Evolutionary conservation across 2,329 filamentous ascomycete genomes (phyloP).

Genomic region (Cephalotrichum gorgonifer): DNA sequence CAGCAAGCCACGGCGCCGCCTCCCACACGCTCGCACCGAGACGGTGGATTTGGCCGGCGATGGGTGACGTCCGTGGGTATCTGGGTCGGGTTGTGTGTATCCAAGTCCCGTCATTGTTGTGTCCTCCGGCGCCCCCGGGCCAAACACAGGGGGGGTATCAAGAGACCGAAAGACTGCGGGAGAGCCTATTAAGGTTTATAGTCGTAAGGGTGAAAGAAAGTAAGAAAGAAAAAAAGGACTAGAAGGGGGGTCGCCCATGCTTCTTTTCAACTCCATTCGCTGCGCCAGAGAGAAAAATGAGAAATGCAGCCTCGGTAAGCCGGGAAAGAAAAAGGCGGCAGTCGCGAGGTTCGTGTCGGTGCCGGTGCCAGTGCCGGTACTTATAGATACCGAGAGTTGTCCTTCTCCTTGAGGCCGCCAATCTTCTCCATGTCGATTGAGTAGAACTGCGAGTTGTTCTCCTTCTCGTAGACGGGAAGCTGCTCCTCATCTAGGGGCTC

Average conservation of each 20-base stretch:
- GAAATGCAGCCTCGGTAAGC: background rate
- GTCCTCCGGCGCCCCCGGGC: background rate
- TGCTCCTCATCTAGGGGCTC: constrained; percentile 74
- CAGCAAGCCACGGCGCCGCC: background rate
- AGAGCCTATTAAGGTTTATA: background rate
- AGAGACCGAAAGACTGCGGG: background rate
- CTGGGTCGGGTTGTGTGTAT: background rate
- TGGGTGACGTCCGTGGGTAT: background rate
- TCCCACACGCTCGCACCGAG: background rate
- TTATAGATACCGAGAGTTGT: constrained; percentile 31
- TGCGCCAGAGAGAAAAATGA: background rate
- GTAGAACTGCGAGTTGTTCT: constrained; percentile 71
- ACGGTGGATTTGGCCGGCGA: background rate
- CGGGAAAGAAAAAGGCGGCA: too few species aligned
- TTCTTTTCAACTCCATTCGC: background rate
- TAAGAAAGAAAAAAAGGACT: background rate
- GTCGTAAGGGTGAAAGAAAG: constrained; percentile 2
- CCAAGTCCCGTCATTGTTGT: background rate
- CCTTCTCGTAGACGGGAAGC: constrained; percentile 82
- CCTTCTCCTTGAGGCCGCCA: constrained; percentile 89
- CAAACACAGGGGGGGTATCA: background rate
- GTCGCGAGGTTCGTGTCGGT: background rate
- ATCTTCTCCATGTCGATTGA: constrained; percentile 92
- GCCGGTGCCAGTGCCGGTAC: background rate
- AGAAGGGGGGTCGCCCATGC: background rate